Base-by-base conservation (phyloP, 768 basidiomycete species). In the Daedaleopsis sinensis region DNA sequence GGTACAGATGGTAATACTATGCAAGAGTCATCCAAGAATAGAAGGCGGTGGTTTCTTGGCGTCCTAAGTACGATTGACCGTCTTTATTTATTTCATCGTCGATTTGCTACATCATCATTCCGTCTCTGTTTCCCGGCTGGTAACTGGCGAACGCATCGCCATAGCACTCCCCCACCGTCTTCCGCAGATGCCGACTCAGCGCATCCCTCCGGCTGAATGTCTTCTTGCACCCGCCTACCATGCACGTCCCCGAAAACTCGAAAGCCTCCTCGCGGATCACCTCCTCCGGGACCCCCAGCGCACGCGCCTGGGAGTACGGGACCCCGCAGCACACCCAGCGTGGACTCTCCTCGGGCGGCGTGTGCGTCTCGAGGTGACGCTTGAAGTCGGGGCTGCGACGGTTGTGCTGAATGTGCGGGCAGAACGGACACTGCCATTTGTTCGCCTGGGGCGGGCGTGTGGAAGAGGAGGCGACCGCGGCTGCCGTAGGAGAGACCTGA, bases 261-360 rank as follows among this genome's bases (percentile, higher is more conserved):
- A 48, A 59, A 19, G 23, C 19, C 54, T 57, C 50, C 48, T 49
- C 27, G 44, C 21, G 16, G 16, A 21, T 6, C 42, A 24, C 7
- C 18, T 49, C 15, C 36, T 48, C 52, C 27, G 9, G n/a, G 23
- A 50, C 43, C 7, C 44, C 53, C 27, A 55, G 54, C 48, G 24
- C 18, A 16, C 21, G 36, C 18, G 58, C 65, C 7, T 57, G 52
- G n/a, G 27, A 50, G 19, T 59, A 13, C 7, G 52, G 50, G 18
- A 65, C 57, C 21, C 56, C 64, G 51, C 61, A 62, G 53, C 64
- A 65, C 23, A 59, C 53, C 61, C 64, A 62, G 19, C 48, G 35
- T 35, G 18, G 54, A 8, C 47, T 35, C 37, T 59, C 52, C 15
- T 16, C 36, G 3, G 36, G 23, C 21, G 44, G 46, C n/a, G 57